A percentile compares a stretch with the other conserved stretches of the same genome.
Evolutionary conservation across 495 filamentous ascomycete species (phyloP).

Genomic region (Pyrenula aspistea): DNA sequence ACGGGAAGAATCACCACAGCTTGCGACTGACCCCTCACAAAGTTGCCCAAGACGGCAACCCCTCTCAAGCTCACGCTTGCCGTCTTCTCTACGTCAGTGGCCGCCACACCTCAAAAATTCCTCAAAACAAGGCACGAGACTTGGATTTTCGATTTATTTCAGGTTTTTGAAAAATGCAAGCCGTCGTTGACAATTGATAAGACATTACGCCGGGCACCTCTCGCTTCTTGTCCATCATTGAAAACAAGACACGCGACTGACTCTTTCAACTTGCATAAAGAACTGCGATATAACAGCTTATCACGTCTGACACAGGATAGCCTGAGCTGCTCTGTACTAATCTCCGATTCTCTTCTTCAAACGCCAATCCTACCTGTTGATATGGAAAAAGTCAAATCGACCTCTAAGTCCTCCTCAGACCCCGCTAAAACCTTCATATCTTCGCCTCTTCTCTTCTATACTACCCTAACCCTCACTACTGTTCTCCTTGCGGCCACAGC

Average conservation of each 20-base stretch:
- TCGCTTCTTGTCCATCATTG: not conserved
- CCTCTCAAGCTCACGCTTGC: not conserved
- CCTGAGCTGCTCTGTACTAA: not conserved
- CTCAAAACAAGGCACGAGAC: not conserved
- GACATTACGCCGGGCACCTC: too few relatives aligned
- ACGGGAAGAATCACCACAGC: too few relatives aligned
- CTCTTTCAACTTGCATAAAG: not conserved
- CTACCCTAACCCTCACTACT: not conserved
- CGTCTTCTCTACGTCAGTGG: not conserved
- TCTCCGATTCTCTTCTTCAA: not conserved
- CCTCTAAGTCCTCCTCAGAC: not conserved
- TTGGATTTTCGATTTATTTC: not conserved
- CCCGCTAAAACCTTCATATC: not conserved
- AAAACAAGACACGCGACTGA: not conserved
- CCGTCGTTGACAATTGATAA: not conserved
- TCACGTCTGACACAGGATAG: not conserved
- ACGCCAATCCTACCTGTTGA: not conserved
- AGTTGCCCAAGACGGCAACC: not conserved
- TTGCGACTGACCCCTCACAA: not conserved
- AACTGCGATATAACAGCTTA: not conserved
- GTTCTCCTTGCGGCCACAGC: not conserved
- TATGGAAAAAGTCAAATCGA: not conserved
- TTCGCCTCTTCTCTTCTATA: not conserved
- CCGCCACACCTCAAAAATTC: not conserved
- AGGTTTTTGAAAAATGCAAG: not conserved